These are phyloP conservation scores for Antitrichia curtipendula DNA, from an alignment of 225 moss, liverwort and hornwort genomes.

Conservation along the genomic window DNA sequence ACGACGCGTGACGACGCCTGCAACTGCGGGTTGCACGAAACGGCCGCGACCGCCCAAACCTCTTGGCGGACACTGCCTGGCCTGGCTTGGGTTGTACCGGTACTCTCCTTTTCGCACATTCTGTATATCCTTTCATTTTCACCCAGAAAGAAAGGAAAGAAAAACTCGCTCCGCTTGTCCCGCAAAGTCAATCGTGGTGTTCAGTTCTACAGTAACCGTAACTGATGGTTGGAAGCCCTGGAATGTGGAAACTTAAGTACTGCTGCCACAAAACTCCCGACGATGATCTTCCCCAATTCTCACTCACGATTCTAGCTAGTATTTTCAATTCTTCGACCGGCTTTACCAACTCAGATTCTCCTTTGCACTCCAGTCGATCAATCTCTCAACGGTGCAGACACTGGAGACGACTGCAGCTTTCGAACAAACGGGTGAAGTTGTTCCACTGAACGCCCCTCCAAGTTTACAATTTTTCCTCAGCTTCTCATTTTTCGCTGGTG, in stretches of 20 bases:
- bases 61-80: neutral
- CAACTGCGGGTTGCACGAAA: neutral
- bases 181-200: neutral
- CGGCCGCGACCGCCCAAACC: no score
- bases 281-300: neutral
- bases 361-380: neutral
- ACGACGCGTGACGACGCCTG: neutral
- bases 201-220: neutral
- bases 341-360: neutral
- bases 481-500: neutral
- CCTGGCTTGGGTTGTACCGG: neutral
- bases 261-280: neutral
- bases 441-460: neutral
- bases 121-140: neutral
- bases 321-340: neutral
- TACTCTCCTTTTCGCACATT: neutral
- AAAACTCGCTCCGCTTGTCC: neutral
- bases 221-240: neutral
- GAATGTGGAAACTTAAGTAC: neutral
- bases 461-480: neutral
- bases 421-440: neutral
- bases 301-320: neutral
- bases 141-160: no score
- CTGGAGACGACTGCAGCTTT: neutral
- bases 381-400: neutral